Evolutionary conservation across 2,329 filamentous ascomycete genomes (phyloP).

Genomic region (Aspergillus tubingensis): DNA sequence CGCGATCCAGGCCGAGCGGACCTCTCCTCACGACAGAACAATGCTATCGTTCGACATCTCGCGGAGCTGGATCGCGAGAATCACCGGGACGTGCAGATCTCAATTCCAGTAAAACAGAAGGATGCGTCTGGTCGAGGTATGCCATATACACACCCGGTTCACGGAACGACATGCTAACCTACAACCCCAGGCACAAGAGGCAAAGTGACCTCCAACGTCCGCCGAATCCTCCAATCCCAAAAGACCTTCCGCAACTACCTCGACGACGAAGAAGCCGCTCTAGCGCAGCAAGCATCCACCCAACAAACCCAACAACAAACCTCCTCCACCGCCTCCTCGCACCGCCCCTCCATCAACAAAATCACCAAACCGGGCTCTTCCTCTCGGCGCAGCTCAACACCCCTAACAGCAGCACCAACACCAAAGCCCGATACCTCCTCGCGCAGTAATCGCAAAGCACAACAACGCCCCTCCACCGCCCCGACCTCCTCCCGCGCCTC

Average conservation of each 20-base stretch:
- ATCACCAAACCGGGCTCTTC: conserved; percentile 22
- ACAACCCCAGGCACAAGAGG: conserved; percentile 32
- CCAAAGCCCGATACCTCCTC: conserved; percentile 6
- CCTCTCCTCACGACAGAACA: conserved; percentile 77
- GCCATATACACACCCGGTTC: background rate
- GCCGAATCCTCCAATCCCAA: conserved; percentile 51
- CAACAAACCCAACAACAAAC: conserved; percentile 4
- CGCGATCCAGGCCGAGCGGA: conserved; percentile 64
- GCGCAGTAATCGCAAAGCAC: conserved; percentile 16
- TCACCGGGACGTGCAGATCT: conserved; percentile 69
- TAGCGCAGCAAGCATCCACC: conserved; percentile 26
- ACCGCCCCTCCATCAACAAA: conserved; percentile 22
- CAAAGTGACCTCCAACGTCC: conserved; percentile 50
- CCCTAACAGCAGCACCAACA: conserved; percentile 18
- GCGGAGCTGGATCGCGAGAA: conserved; percentile 82
- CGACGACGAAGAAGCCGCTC: conserved; percentile 53
- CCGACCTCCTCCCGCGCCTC: conserved; percentile 1
- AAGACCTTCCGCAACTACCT: conserved; percentile 54
- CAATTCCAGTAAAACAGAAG: conserved; percentile 61
- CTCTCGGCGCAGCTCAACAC: conserved; percentile 31
- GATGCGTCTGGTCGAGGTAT: conserved; percentile 44
- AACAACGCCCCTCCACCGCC: conserved; percentile 15
- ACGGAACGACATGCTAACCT: too few relatives aligned
- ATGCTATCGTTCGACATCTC: conserved; percentile 77
- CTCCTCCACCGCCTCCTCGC: conserved; percentile 9